Evolutionary conservation across 1,284 basidiomycete species (phyloP).

Genomic region (Cryptococcus sp.): DNA sequence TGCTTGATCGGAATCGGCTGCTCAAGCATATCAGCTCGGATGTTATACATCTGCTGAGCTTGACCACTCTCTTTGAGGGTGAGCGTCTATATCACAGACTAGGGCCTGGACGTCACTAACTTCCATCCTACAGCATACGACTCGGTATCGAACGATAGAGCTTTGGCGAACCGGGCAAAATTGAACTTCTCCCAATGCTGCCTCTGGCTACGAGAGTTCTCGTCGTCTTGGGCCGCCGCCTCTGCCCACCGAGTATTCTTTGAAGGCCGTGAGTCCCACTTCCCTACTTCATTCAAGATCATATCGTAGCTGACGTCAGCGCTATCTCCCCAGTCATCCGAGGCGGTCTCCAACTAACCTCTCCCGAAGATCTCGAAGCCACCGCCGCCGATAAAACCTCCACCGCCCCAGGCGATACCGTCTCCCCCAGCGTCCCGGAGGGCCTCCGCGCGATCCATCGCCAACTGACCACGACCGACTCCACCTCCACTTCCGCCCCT

Average conservation of each 20-base stretch:
- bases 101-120: not conserved
- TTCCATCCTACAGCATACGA: slow-evolving; percentile 22
- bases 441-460: slow-evolving; percentile 23
- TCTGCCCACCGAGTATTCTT: slow-evolving; percentile 46
- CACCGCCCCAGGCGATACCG: not conserved
- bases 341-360: slow-evolving; percentile 31
- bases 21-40: slow-evolving; percentile 40
- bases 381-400: too few relatives aligned
- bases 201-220: slow-evolving; percentile 42
- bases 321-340: slow-evolving; percentile 29
- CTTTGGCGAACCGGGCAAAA: slow-evolving; percentile 30
- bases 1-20: slow-evolving; percentile 36
- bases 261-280: slow-evolving; percentile 35
- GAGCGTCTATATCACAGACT: not conserved
- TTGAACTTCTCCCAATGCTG: slow-evolving; percentile 45
- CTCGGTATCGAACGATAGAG: slow-evolving; percentile 13
- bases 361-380: not conserved
- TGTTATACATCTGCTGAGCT: slow-evolving; percentile 41
- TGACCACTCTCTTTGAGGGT: slow-evolving; percentile 43
- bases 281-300: too few relatives aligned
- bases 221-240: slow-evolving; percentile 41
- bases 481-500: slow-evolving; percentile 3
- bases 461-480: slow-evolving; percentile 14
- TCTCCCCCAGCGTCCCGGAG: slow-evolving; percentile 5
- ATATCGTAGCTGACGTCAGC: too few relatives aligned